Evolutionary conservation across 163 green algal species (phyloP).

Genomic region (Scenedesmus sp.): DNA sequence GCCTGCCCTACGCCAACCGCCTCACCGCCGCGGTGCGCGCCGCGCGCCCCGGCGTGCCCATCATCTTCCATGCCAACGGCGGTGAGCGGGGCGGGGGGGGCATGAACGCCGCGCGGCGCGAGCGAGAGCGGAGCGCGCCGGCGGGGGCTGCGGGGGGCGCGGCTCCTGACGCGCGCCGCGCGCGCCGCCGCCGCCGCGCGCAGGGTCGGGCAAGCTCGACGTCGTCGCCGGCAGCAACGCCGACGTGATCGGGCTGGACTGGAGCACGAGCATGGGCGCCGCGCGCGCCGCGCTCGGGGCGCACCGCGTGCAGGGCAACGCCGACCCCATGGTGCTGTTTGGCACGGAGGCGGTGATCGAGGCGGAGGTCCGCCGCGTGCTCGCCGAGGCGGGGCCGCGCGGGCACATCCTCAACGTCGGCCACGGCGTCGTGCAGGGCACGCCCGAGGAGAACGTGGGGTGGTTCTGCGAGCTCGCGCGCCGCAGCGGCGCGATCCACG

Average conservation of each 20-base stretch:
- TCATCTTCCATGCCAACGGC: slow-evolving; percentile 99
- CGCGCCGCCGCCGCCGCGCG: background rate
- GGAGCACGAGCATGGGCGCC: slow-evolving; percentile 79
- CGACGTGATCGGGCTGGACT: slow-evolving; percentile 97
- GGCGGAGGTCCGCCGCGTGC: slow-evolving; percentile 69
- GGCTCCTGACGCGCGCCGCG: too few species aligned
- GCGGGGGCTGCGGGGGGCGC: too few species aligned
- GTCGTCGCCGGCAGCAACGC: slow-evolving; percentile 70
- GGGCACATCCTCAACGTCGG: slow-evolving; percentile 98
- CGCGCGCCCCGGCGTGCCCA: slow-evolving; percentile 82
- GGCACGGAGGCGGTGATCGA: slow-evolving; percentile 84
- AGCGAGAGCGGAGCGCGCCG: too few species aligned
- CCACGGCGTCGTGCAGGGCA: slow-evolving; percentile 95
- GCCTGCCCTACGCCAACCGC: slow-evolving; percentile 91
- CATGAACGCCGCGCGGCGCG: background rate
- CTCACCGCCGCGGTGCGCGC: slow-evolving; percentile 77
- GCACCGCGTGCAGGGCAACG: slow-evolving; percentile 84
- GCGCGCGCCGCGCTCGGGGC: slow-evolving; percentile 64
- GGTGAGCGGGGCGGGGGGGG: slow-evolving; percentile 49
- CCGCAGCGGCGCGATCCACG: slow-evolving; percentile 47
- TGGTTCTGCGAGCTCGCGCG: slow-evolving; percentile 91
- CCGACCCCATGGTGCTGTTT: slow-evolving; percentile 98
- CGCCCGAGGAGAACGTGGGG: slow-evolving; percentile 91
- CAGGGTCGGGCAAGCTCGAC: slow-evolving; percentile 90
- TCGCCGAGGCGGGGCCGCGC: slow-evolving; percentile 77